Base-by-base conservation (phyloP, 2,329 filamentous ascomycete species). In the Curvularia lunata region DNA sequence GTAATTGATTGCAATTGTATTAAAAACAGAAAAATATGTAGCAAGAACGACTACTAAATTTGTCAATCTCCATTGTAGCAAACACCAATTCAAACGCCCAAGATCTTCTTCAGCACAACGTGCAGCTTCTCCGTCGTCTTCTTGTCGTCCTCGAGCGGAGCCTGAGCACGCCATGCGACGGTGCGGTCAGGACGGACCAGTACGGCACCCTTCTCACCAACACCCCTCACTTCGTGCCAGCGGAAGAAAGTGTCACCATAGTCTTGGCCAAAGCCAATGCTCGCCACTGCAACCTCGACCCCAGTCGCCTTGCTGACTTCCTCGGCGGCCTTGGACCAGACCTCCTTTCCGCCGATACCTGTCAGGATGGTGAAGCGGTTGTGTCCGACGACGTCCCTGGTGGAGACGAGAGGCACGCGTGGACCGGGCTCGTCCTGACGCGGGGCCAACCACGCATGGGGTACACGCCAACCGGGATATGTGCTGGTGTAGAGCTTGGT, bases 401-500 rank as follows among this genome's bases (percentile, higher is more conserved):
- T 55, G 1, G 52, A 55, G 9, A 49, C 40, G 5, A 50, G 9
- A 0, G 52, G 45, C 18, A 54, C 8, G 3, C 43, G 7, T 4
- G 49, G 49, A 5, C 49, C 40, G 0, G 19, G 13, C 5, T 23
- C 30, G 2, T 43, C 10, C 37, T 49, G 46, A 7, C 13, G n/a
- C 1, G 46, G 52, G 1, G 46, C 23, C 12, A 55, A 28, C 38
- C 46, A 49, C 5, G 46, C 52, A 19, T 50, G 52, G 1, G 52
- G 52, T 1, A 55, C 38, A 19, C 47, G 38, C 46, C 54, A 51
- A 3, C 54, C 54, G 5, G 54, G 54, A 21, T 52, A 48, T 1
- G 54, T 56, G 19, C 54, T 56, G 1, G 54, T 55, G 18, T 54
- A 54, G 1, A 48, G 45, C 7, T 48, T 54, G 4, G 32, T 43